phyloP scores from a whole-genome alignment of 2,329 filamentous ascomycete species.

The Aspergillus ochraceoroseus region DNA sequence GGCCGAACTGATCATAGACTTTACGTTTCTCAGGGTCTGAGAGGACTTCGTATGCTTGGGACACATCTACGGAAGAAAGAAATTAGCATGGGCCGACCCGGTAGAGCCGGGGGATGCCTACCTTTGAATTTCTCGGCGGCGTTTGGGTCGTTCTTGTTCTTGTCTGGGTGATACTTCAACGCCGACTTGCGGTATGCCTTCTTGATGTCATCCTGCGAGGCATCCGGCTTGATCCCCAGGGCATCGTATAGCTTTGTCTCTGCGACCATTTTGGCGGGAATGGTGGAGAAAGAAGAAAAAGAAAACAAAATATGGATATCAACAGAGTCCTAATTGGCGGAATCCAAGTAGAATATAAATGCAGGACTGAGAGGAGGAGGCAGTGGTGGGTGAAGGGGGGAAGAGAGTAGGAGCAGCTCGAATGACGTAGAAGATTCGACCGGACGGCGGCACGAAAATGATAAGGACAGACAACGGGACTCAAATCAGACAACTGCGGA shows the following conservation, averaged over 20 bases:
- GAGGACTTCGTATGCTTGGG: conserved; percentile 95
- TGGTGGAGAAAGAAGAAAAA: conserved; percentile 8
- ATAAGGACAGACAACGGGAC: neutral
- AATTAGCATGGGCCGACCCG: neutral
- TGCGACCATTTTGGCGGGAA: conserved; percentile 66
- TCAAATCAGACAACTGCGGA: too few relatives aligned
- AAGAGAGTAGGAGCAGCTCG: conserved; percentile 23
- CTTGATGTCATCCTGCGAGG: conserved; percentile 90
- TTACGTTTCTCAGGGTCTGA: conserved; percentile 96
- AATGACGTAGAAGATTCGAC: conserved; percentile 37
- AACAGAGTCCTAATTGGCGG: conserved; percentile 12
- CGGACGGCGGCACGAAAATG: too few relatives aligned
- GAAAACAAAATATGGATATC: neutral
- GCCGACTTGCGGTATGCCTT: conserved; percentile 82
- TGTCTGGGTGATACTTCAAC: conserved; percentile 91
- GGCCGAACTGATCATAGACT: conserved; percentile 87
- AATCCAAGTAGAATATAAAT: conserved; percentile 16
- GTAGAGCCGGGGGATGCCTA: conserved; percentile 29
- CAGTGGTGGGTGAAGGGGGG: neutral
- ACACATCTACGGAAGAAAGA: conserved; percentile 59
- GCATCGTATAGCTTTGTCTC: conserved; percentile 94
- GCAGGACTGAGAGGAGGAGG: conserved; percentile 4
- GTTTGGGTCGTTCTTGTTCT: conserved; percentile 86
- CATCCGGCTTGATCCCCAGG: conserved; percentile 70
- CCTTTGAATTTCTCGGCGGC: conserved; percentile 92